A percentile compares a stretch with the other conserved stretches of the same genome.
Evolutionary conservation across 2,329 filamentous ascomycete species (phyloP).

Genomic region (Periconia macrospinosa): DNA sequence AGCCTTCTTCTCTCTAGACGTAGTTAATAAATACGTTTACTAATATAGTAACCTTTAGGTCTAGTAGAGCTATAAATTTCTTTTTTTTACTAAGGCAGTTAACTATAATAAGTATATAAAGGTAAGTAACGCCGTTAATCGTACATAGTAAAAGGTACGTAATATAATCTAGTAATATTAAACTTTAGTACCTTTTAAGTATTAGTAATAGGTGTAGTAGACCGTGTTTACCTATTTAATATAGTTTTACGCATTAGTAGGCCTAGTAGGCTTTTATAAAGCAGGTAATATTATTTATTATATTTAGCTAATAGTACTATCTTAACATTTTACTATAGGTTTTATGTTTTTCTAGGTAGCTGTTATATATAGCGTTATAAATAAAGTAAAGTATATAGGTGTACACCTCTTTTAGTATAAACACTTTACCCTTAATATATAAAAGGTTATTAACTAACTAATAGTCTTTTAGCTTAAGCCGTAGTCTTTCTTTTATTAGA

Average conservation of each 20-base stretch:
- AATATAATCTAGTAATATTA: background rate
- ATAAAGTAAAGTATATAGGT: background rate
- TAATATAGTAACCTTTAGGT: background rate
- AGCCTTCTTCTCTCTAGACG: background rate
- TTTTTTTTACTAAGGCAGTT: background rate
- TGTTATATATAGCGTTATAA: background rate
- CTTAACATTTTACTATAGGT: background rate
- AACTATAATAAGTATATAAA: background rate
- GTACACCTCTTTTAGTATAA: background rate
- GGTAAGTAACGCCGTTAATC: background rate
- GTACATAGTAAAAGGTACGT: background rate
- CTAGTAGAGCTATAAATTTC: background rate
- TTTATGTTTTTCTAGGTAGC: background rate
- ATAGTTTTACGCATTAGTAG: background rate
- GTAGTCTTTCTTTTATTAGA: background rate
- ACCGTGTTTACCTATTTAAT: background rate
- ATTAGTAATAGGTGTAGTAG: too few species aligned
- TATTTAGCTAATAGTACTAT: background rate
- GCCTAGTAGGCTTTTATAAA: background rate
- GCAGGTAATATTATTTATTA: background rate
- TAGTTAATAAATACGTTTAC: background rate
- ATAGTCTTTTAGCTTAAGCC: background rate
- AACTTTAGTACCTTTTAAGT: background rate
- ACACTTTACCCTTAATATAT: background rate
- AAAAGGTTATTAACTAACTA: background rate